Evolutionary conservation across 2,329 filamentous ascomycete species (phyloP), one percentile per base, ranked within the genome.

Genomic region (Lachnellula cervina): DNA sequence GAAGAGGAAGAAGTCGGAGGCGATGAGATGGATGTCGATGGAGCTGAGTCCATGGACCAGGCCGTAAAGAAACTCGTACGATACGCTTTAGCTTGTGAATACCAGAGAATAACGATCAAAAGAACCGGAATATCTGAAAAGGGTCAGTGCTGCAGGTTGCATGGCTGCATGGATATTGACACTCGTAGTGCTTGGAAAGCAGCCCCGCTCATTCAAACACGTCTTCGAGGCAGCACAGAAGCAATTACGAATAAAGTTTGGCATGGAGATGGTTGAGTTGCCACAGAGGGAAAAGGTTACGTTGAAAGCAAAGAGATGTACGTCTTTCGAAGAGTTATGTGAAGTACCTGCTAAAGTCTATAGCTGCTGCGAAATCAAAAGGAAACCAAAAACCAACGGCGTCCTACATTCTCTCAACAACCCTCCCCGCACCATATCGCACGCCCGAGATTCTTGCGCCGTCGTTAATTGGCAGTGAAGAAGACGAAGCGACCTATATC

Each of bases 191-290:
- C 58, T 67, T 52, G 63, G 61, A 0, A 75, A 80, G 17, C 79
- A 84, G 46, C 80, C 86, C 8, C 75, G 83, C 6, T 79, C 84
- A 37, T 97, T 97, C 70, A 91, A 84, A 68, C 71, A 74, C 13
- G 83, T 97, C 3, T 97, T 96, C 66, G 81, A 82, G 0, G 76
- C 81, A 42, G 90, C 93, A 43, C 93, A 99, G 70, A 72, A 76
- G 35, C 81, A 88, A 62, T 75, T 99, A 38, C 77, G 79, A 48
- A 74, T 75, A 2, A 80, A 86, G 1, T 97, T 96, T 72, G 94
- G 94, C n/a, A 96, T 97, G 91, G 81, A 92, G 70, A 81, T 99
- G 78, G 79, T 83, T 4, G 92, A 97, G 72, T 77, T 97, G 49
- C 91, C 94, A 0, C 77, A 81, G 1, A 82, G 81, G 66, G 93